Base-by-base conservation (phyloP, 2,329 filamentous ascomycete genomes). In the Trichothecium roseum region DNA sequence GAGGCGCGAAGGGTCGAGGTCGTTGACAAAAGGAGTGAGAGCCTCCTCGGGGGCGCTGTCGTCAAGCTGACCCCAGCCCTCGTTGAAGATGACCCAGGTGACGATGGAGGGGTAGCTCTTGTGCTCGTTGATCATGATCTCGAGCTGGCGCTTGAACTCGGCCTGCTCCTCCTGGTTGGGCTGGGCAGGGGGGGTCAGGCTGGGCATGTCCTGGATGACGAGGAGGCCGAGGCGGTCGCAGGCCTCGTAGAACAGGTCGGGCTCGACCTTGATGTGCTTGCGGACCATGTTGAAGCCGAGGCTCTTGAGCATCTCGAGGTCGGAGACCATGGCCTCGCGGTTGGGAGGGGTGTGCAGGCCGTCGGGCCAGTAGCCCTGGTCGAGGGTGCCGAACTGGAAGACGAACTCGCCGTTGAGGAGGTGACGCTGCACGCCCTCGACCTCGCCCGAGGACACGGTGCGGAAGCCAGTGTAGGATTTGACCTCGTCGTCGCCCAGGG, bases 291-390 rank as follows among this genome's bases (percentile, higher is more conserved):
- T 84, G 53, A 81, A 78, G 0, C 79, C 79, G 2, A 84, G 61
- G 2, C 60, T 57, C 56, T 84, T 84, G 37, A 84, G 53, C 4
- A 74, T 55, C 39, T 79, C 49, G 10, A 85, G 48, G 45, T 84
- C 81, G 37, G 68, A 82, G 0, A 73, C 59, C 75, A 84, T 79
- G 0, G 79, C 80, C 42, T 84, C 77, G 3, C 64, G 59, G 8
- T 65, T 82, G 0, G 80, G 81, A 0, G 81, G 69, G 0, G 69
- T 69, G 48, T 84, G 72, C 4, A 84, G 58, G 0, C 80, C 80
- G 46, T 84, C 79, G 0, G 78, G 79, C 79, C 78, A 84, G 51
- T 65, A 82, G 0, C 80, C 80, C 45, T 84, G 80, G 38, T 84
- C 80, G 0, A 84, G 62, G 0, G 78, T 79, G 3, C 78, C 78